Evolutionary conservation across 805 yeast genomes (phyloP).

Genomic region (Myxozyma lipomycoides): DNA sequence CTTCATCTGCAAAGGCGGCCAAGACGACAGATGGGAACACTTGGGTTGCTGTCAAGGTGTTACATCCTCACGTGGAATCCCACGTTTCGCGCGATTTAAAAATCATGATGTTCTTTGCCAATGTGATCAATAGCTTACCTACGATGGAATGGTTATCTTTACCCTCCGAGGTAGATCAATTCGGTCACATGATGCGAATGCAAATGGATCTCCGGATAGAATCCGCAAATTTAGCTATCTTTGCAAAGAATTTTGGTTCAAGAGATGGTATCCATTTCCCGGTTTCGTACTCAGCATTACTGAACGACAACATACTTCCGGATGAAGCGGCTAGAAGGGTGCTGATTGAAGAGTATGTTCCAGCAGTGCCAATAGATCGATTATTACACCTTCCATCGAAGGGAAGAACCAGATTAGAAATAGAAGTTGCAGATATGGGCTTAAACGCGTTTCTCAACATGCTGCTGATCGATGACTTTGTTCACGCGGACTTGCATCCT

Average conservation of each 20-base stretch:
- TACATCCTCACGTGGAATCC: constrained; percentile 79
- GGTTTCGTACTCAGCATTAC: constrained; percentile 52
- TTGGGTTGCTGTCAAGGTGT: constrained; percentile 82
- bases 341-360: constrained; percentile 78
- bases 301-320: constrained; percentile 32
- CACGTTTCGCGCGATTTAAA: constrained; percentile 74
- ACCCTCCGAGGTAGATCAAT: constrained; percentile 91
- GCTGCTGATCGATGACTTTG: constrained; percentile 89
- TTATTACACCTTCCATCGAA: constrained; percentile 48
- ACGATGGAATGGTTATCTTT: constrained; percentile 97
- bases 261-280: constrained; percentile 72
- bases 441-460: constrained; percentile 88
- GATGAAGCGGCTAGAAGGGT: constrained; percentile 48
- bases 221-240: constrained; percentile 70
- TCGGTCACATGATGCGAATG: constrained; percentile 75
- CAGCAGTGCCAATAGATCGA: constrained; percentile 77
- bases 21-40: constrained; percentile 20
- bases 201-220: constrained; percentile 91
- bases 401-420: constrained; percentile 40
- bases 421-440: constrained; percentile 67
- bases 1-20: not conserved
- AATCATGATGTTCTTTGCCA: constrained; percentile 81
- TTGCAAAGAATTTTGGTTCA: constrained; percentile 62
- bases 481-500: constrained; percentile 95
- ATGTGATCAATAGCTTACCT: constrained; percentile 65